phyloP scores from a whole-genome alignment of 2,329 filamentous ascomycete species.

The Bipolaris bicolor region DNA sequence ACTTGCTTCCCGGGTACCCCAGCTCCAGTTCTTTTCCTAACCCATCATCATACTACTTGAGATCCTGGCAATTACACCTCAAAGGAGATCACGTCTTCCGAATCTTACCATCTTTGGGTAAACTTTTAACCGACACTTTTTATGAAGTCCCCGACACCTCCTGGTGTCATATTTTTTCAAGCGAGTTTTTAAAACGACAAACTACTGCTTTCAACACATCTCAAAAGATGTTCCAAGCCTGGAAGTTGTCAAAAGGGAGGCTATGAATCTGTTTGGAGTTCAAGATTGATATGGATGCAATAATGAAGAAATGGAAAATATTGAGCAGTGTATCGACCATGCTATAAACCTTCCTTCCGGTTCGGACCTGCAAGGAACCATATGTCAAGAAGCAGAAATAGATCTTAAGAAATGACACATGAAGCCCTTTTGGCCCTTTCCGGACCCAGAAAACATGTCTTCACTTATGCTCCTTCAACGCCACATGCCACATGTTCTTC shows the following conservation, averaged over 20 bases:
- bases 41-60: not conserved
- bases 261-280: no score
- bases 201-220: not conserved
- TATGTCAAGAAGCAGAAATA: not conserved
- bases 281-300: no score
- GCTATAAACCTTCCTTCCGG: not conserved
- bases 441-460: not conserved
- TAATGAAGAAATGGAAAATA: no score
- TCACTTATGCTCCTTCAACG: constrained; percentile 22
- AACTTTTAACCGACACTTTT: not conserved
- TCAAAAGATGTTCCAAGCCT: not conserved
- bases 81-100: not conserved
- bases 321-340: no score
- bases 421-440: not conserved
- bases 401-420: not conserved
- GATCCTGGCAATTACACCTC: not conserved
- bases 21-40: not conserved
- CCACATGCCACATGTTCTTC: constrained; percentile 51
- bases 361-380: not conserved
- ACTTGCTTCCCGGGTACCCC: not conserved
- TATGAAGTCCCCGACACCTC: not conserved
- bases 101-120: not conserved
- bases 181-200: not conserved
- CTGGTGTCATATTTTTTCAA: not conserved
- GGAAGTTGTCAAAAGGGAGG: no score